phyloP scores from a whole-genome alignment of 2,329 filamentous ascomycete genomes.

The Neophaeococcomyces aloes region DNA sequence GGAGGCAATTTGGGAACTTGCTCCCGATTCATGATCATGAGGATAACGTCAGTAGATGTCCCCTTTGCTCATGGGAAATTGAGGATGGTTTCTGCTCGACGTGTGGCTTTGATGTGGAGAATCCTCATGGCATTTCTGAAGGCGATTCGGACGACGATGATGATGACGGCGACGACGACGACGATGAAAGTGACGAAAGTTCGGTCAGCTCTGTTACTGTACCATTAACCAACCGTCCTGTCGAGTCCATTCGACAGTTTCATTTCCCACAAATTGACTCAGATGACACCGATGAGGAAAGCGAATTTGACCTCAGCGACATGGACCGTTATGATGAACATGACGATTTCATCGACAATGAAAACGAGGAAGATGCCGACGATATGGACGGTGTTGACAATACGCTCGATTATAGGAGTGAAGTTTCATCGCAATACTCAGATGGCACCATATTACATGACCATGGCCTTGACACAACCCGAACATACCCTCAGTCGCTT shows the following conservation, averaged over 20 bases:
- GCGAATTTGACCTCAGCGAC: neutral
- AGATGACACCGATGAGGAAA: constrained; percentile 16
- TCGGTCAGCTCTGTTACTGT: neutral
- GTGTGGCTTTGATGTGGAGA: constrained; percentile 41
- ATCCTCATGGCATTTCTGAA: neutral
- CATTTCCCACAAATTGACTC: constrained; percentile 11
- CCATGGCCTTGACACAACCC: neutral
- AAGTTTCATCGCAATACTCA: neutral
- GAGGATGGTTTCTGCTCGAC: constrained; percentile 48
- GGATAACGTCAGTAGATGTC: constrained; percentile 53
- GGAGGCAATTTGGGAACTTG: constrained; percentile 16
- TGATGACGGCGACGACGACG: constrained; percentile 5
- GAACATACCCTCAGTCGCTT: neutral
- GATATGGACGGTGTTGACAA: constrained; percentile 6
- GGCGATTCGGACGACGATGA: constrained; percentile 13
- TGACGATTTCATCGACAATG: constrained; percentile 17
- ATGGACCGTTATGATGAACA: constrained; percentile 4
- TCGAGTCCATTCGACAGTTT: neutral
- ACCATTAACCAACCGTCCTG: neutral
- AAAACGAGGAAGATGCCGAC: constrained; percentile 6
- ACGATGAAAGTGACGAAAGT: neutral
- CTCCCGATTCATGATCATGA: constrained; percentile 42
- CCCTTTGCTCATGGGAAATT: constrained; percentile 52
- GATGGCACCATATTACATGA: neutral
- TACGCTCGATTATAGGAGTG: neutral